A percentile compares a stretch with the other conserved stretches of the same genome.
These are phyloP conservation scores for Tolypocladium cylindrosporum DNA, from an alignment of 2,329 filamentous ascomycete species.

Conservation along the genomic window DNA sequence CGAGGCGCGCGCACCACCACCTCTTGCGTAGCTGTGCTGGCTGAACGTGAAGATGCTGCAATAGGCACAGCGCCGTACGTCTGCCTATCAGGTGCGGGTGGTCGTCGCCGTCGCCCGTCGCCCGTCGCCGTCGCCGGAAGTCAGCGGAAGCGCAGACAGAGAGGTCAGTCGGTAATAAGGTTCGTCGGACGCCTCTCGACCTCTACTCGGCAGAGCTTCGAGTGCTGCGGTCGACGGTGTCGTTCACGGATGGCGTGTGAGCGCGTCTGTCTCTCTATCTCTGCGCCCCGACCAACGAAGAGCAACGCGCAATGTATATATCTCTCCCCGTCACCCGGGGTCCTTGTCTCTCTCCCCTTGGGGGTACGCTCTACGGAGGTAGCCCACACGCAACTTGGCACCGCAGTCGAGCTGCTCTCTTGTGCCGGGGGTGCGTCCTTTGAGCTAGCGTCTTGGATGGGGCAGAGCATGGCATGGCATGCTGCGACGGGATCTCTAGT, in stretches of 20 bases:
- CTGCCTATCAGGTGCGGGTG: neutral
- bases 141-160: neutral
- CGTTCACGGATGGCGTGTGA: neutral
- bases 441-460: conserved; percentile 1
- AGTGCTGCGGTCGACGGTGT: neutral
- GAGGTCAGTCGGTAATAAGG: neutral
- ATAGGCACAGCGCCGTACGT: neutral
- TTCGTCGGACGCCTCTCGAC: neutral
- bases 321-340: conserved; percentile 4
- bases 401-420: neutral
- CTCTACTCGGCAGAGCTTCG: neutral
- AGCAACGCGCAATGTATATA: conserved; percentile 8
- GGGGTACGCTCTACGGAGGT: neutral
- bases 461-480: neutral
- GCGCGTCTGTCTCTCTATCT: neutral
- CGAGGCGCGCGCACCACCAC: neutral
- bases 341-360: neutral
- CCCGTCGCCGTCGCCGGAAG: neutral
- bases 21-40: neutral
- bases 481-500: neutral
- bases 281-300: conserved; percentile 1
- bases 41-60: neutral
- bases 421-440: neutral
- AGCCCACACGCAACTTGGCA: neutral
- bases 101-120: neutral